phyloP scores from a whole-genome alignment of 164 flowering plant genomes.

The Stephania yunnanensis region DNA sequence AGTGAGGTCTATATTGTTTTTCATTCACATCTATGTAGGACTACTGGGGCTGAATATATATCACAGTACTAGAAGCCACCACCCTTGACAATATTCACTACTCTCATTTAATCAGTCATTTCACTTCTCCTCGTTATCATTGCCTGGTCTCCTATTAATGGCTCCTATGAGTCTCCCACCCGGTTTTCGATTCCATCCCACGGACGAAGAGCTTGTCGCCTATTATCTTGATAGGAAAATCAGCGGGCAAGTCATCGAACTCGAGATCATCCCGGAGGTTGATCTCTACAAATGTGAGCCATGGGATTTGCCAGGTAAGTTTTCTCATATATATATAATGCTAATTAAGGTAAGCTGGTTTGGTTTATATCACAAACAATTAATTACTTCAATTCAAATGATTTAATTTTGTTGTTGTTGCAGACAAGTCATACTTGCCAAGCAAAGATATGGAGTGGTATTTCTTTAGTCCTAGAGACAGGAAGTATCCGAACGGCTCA shows the following conservation, averaged over 20 bases:
- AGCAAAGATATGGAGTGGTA: conserved; percentile 72
- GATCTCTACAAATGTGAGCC: conserved; percentile 77
- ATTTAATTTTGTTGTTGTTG: background rate
- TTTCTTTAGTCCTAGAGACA: conserved; percentile 55
- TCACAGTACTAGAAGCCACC: conserved; percentile 1
- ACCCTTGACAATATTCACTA: conserved; percentile 4
- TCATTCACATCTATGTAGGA: conserved; percentile 26
- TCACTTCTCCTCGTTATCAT: conserved; percentile 6
- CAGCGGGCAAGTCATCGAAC: conserved; percentile 46
- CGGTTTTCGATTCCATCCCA: conserved; percentile 70
- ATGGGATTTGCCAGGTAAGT: conserved; percentile 66
- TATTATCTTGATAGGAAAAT: conserved; percentile 60
- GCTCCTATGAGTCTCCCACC: conserved; percentile 67
- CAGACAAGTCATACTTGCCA: conserved; percentile 61
- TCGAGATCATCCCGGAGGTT: conserved; percentile 61
- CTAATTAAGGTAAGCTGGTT: background rate
- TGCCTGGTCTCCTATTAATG: conserved; percentile 21
- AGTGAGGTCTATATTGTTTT: conserved; percentile 5
- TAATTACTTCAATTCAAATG: background rate
- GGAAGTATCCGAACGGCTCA: conserved; percentile 68
- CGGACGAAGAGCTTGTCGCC: conserved; percentile 67
- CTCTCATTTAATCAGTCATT: background rate
- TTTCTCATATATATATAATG: background rate
- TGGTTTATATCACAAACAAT: background rate
- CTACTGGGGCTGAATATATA: conserved; percentile 26